Percentiles rank a stretch among this genome's conserved stretches.
These are phyloP conservation scores for Mycena latifolia DNA, from an alignment of 768 basidiomycete genomes.

Conservation along the genomic window DNA sequence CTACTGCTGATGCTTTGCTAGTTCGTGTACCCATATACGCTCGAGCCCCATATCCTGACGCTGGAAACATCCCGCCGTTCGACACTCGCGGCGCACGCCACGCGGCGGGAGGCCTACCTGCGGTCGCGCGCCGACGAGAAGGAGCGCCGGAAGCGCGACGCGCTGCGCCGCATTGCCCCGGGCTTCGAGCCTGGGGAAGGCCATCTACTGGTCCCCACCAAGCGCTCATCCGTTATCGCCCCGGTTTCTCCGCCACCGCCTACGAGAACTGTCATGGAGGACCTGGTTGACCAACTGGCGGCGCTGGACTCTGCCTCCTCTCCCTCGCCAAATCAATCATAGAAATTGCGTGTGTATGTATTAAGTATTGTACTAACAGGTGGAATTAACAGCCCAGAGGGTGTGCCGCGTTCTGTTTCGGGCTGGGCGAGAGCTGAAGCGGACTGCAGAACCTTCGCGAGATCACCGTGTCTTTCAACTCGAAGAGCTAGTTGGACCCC, in stretches of 20 bases:
- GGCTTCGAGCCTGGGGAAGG: conserved; percentile 78
- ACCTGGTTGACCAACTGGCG: conserved; percentile 85
- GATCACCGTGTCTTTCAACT: no score
- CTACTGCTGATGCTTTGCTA: conserved; percentile 44
- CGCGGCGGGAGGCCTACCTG: conserved; percentile 80
- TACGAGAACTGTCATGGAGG: conserved; percentile 78
- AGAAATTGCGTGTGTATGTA: not conserved
- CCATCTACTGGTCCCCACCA: conserved; percentile 69
- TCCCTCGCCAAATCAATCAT: conserved; percentile 7
- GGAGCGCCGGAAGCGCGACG: conserved; percentile 72
- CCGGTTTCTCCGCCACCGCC: conserved; percentile 35
- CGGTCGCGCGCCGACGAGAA: conserved; percentile 83
- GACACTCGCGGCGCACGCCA: conserved; percentile 73
- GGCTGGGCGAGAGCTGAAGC: no score
- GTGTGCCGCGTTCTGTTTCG: no score
- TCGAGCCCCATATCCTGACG: conserved; percentile 87
- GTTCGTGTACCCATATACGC: conserved; percentile 97
- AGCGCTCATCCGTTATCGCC: conserved; percentile 41
- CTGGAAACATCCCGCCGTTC: conserved; percentile 79
- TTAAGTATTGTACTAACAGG: conserved; percentile 21
- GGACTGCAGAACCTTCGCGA: no score
- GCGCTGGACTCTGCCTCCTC: conserved; percentile 62
- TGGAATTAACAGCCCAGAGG: no score
- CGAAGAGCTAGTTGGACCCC: no score
- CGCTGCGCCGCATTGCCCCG: conserved; percentile 82